These are phyloP conservation scores for Umbelopsis vinacea DNA, from an alignment of 192 early-diverging fungal species.

Conservation along the genomic window DNA sequence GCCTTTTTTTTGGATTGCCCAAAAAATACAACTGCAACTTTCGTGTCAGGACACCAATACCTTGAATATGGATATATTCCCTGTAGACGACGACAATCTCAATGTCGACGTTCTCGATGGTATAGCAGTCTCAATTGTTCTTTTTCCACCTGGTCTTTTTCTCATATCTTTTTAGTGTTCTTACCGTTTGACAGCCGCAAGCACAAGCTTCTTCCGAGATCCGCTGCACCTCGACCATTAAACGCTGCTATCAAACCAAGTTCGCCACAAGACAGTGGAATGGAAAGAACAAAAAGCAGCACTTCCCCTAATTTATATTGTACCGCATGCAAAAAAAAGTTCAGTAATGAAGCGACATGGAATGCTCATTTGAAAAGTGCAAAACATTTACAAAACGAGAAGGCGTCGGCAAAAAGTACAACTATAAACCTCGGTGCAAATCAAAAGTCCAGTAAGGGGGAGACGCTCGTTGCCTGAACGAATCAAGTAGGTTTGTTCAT, in stretches of 20 bases:
- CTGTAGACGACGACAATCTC: not conserved
- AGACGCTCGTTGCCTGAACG: not conserved
- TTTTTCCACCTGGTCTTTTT: not conserved
- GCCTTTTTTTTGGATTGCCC: not conserved
- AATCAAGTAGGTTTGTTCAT: not conserved
- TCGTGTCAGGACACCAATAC: not conserved
- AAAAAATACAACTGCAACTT: not conserved
- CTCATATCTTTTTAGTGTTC: not conserved
- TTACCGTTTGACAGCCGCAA: not conserved
- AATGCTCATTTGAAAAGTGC: conserved; percentile 53
- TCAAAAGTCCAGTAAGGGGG: conserved; percentile 19
- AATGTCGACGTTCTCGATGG: not conserved
- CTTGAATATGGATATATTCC: not conserved
- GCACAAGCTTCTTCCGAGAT: not conserved
- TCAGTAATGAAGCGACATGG: conserved; percentile 51
- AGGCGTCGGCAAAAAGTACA: conserved; percentile 34
- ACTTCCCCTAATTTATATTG: conserved; percentile 33
- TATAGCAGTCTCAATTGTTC: not conserved
- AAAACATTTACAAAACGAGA: conserved; percentile 53
- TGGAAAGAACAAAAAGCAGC: not conserved
- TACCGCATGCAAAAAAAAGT: conserved; percentile 52
- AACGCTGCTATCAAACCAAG: no score
- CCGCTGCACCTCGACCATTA: not conserved
- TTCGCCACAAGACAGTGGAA: not conserved
- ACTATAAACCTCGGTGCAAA: not conserved